Percentiles rank a stretch among this genome's conserved stretches.
These are phyloP conservation scores for Amylocystis lapponica DNA, from an alignment of 768 basidiomycete species.

Conservation along the genomic window DNA sequence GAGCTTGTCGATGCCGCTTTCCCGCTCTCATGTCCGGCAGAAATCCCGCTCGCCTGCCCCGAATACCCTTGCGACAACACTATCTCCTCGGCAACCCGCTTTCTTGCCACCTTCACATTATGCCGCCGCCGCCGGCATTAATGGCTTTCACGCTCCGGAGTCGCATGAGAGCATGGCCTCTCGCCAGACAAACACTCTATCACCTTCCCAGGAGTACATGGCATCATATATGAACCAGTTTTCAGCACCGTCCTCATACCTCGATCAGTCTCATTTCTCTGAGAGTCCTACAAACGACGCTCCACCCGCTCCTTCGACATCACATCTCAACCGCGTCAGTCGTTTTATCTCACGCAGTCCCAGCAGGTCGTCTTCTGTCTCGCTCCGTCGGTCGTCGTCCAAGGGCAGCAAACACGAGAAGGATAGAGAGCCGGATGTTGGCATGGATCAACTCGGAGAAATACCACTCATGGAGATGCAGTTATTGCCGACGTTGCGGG, in stretches of 20 bases:
- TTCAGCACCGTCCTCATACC: too few species aligned
- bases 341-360: slow-evolving; percentile 5
- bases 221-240: too few species aligned
- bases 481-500: slow-evolving; percentile 62
- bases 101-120: slow-evolving; percentile 32
- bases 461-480: slow-evolving; percentile 59
- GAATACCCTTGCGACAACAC: background rate
- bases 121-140: slow-evolving; percentile 28
- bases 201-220: too few species aligned
- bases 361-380: slow-evolving; percentile 9
- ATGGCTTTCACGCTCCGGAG: background rate
- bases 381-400: background rate
- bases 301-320: slow-evolving; percentile 3
- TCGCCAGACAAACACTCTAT: too few species aligned
- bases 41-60: slow-evolving; percentile 17
- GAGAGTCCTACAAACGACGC: too few species aligned
- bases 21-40: slow-evolving; percentile 12
- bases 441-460: slow-evolving; percentile 41
- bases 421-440: slow-evolving; percentile 13
- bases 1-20: slow-evolving; percentile 15
- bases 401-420: slow-evolving; percentile 6
- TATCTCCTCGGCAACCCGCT: slow-evolving; percentile 17
- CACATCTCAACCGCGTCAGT: slow-evolving; percentile 8
- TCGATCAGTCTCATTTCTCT: too few species aligned
- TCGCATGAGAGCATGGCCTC: too few species aligned